Evolutionary conservation across 116 monocot species (phyloP), one percentile per base, ranked within the genome.

Genomic region (Zostera marina): DNA sequence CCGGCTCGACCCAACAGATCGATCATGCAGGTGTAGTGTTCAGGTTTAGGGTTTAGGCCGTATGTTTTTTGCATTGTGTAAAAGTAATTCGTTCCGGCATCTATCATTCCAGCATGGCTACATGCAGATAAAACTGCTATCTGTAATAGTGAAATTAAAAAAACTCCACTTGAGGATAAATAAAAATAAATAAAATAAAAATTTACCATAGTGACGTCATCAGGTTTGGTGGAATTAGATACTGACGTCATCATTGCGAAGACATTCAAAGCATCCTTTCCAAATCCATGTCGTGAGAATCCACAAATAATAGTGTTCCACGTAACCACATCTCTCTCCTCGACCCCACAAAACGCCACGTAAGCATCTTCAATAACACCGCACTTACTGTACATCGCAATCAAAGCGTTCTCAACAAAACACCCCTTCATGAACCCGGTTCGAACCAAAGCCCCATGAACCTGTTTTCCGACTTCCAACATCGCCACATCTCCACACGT

Each of bases 301-400:
- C 84, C 90, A 52, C 69, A 68, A 56, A 84, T 84, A 78, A 90
- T 78, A 12, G 90, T 84, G 71, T 90, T 90, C 90, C 90, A 90
- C 8, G 90, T 71, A 4, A 90, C 81, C 1, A 76, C 69, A 71
- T 90, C 84, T 78, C 70, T 84, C 9, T 76, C 68, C 4, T 47
- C 1, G 58, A 81, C 81, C 62, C 70, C 81, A 51, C 44, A 26
- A 62, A 81, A 85, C 13, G 81, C 64, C 25, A 62, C 51, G 41
- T 74, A 78, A 13, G 85, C 80, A 40, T 81, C 85, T 13, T 75
- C 70, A 53, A 81, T 77, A 62, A 57, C 65, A 22, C 85, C 85
- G 11, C 77, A 85, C 60, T 85, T 85, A 42, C 75, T 77, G 53
- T 85, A 85, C 81, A 85, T 81, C 3, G 81, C 72, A 38, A 85